These are phyloP conservation scores for Fraxinus baroniana DNA, from an alignment of 305 asterid species.

Conservation along the genomic window DNA sequence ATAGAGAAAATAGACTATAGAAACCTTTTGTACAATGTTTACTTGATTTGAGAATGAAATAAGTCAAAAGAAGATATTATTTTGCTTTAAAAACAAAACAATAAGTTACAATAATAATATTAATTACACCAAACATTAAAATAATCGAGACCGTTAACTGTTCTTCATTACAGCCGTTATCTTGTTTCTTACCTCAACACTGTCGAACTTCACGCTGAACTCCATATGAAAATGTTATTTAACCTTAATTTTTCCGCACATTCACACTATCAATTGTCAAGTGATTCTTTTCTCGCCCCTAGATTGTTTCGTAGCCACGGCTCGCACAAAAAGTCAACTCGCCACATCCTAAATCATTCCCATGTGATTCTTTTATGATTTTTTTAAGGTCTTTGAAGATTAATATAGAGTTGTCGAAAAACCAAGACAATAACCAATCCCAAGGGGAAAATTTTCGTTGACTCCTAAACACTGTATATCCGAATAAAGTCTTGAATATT, in stretches of 20 bases:
- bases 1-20: too few relatives aligned
- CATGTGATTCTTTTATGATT: background rate
- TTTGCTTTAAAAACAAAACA: background rate
- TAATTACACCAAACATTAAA: background rate
- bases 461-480: background rate
- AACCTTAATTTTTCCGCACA: background rate
- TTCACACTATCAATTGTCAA: background rate
- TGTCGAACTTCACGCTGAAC: background rate
- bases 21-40: background rate
- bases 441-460: constrained; percentile 14
- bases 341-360: background rate
- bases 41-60: background rate
- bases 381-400: background rate
- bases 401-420: constrained; percentile 9
- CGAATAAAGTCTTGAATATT: constrained; percentile 33
- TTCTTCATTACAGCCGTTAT: background rate
- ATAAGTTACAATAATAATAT: too few relatives aligned
- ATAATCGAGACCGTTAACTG: background rate
- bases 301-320: background rate
- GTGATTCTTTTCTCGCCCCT: background rate
- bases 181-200: background rate
- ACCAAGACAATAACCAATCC: constrained; percentile 5
- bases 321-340: background rate
- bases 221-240: background rate
- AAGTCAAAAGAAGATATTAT: too few relatives aligned